phyloP scores from a whole-genome alignment of 495 filamentous ascomycete genomes.

The Neurospora sp. region DNA sequence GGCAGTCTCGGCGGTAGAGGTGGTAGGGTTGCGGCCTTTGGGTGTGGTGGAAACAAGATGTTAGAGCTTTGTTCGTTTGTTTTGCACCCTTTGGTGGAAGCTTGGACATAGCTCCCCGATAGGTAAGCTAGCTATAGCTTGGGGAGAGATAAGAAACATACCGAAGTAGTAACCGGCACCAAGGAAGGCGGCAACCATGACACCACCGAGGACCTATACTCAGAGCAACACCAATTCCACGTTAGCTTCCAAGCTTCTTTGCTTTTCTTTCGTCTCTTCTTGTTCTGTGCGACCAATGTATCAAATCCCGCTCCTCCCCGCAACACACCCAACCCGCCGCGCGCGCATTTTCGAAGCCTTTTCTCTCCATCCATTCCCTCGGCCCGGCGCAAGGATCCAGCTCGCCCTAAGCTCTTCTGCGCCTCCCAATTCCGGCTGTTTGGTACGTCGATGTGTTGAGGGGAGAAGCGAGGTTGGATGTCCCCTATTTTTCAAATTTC shows the following conservation, averaged over 20 bases:
- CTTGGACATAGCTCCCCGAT: neutral
- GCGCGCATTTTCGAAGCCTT: neutral
- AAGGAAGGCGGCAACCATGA: constrained; percentile 83
- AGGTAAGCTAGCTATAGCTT: neutral
- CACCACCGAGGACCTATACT: constrained; percentile 69
- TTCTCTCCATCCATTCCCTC: neutral
- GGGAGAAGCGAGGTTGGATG: neutral
- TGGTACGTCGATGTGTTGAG: neutral
- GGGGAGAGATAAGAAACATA: constrained; percentile 19
- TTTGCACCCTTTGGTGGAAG: neutral
- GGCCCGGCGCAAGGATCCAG: neutral
- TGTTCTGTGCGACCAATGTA: neutral
- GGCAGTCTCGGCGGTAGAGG: constrained; percentile 65
- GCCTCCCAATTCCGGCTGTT: neutral
- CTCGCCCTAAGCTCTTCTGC: neutral
- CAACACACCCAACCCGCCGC: neutral
- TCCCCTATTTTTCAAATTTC: constrained; percentile 10
- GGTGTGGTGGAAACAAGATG: constrained; percentile 14
- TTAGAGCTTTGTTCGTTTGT: constrained; percentile 1
- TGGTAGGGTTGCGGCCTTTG: constrained; percentile 74
- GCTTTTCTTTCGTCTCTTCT: neutral
- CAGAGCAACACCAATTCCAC: neutral
- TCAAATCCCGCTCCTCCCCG: neutral
- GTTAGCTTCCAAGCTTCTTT: constrained; percentile 10
- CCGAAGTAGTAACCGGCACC: constrained; percentile 83